phyloP scores from a whole-genome alignment of 2,329 filamentous ascomycete genomes.

The Hymenoscyphus albidus region DNA sequence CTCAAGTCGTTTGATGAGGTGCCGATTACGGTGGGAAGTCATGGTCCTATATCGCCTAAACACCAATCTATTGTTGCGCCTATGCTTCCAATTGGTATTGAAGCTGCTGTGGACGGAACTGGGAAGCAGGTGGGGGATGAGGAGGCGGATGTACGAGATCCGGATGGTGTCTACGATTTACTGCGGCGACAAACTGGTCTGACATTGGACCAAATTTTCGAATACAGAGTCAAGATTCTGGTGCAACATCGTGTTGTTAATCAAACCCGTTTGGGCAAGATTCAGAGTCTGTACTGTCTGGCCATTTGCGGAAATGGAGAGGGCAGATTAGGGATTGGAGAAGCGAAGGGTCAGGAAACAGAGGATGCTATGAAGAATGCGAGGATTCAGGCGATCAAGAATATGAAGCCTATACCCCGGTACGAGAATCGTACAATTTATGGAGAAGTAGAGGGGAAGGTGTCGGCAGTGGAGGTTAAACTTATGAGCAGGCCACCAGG shows the following conservation, averaged over 20 bases:
- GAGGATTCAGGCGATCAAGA: slow-evolving; percentile 76
- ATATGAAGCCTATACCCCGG: slow-evolving; percentile 85
- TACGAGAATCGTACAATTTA: slow-evolving; percentile 93
- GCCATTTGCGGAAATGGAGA: slow-evolving; percentile 83
- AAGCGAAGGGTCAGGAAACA: slow-evolving; percentile 79
- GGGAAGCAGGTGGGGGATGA: slow-evolving; percentile 19
- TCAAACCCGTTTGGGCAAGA: slow-evolving; percentile 95
- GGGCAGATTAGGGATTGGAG: slow-evolving; percentile 81
- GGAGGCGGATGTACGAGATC: slow-evolving; percentile 31
- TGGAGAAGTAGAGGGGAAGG: slow-evolving; percentile 77
- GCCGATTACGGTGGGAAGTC: slow-evolving; percentile 23
- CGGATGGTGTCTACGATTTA: slow-evolving; percentile 33
- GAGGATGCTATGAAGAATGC: slow-evolving; percentile 68
- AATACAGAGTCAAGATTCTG: slow-evolving; percentile 66
- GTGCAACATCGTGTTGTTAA: slow-evolving; percentile 75
- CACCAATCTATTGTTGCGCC: slow-evolving; percentile 24
- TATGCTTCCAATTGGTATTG: slow-evolving; percentile 25
- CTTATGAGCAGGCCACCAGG: slow-evolving; percentile 82
- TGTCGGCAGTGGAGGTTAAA: slow-evolving; percentile 81
- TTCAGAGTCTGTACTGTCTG: slow-evolving; percentile 70
- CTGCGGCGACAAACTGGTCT: slow-evolving; percentile 51
- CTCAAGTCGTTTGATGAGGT: slow-evolving; percentile 24
- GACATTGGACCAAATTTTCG: slow-evolving; percentile 47
- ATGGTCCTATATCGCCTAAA: slow-evolving; percentile 23
- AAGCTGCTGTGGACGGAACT: slow-evolving; percentile 11